Evolutionary conservation across 2,329 filamentous ascomycete species (phyloP), one percentile per base, ranked within the genome.

Genomic region (Pseudogymnoascus sp.): DNA sequence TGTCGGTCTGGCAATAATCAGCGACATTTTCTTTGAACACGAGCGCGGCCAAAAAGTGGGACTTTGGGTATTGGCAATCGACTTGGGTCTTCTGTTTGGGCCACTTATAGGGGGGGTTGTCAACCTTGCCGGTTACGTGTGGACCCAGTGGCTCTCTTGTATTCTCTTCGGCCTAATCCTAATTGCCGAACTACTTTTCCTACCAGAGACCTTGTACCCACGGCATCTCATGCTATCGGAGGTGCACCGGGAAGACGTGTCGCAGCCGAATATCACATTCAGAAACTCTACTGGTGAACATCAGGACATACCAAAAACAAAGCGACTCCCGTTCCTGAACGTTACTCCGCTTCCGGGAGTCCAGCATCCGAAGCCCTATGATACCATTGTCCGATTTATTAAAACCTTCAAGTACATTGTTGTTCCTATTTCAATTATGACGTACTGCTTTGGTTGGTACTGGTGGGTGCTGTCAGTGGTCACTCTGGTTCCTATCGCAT

Each of bases 121-220:
- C 28, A 75, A 78, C 50, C 71, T 82, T 2, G 75, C 80, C n/a
- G 76, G 77, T 62, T 71, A 78, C 3, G 72, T 72, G 21, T 85
- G 82, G 83, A 78, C 83, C 3, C 79, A 81, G 62, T 85, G 82
- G 79, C 75, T 83, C 23, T 79, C 78, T 4, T 80, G 80, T 0
- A 83, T 85, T 62, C 67, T 84, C 4, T 82, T 83, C 65, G 82
- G 71, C 1, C 69, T 75, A 0, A 73, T 84, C 2, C 71, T 83
- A 3, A 42, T 79, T 7, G 73, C 80, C 1, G 79, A 84, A 67
- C 62, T 83, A 9, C 68, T 77, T 3, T 77, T 82, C 65, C 76
- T 85, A 68, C 79, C 82, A 0, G 82, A 85, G 71, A 84, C 83
- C 0, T 74, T 85, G 4, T 85, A 84, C 66, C 82, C 82, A 0